A percentile compares a stretch with the other conserved stretches of the same genome.
Evolutionary conservation across 805 yeast species (phyloP).

Genomic region (Candida namnaoensis): DNA sequence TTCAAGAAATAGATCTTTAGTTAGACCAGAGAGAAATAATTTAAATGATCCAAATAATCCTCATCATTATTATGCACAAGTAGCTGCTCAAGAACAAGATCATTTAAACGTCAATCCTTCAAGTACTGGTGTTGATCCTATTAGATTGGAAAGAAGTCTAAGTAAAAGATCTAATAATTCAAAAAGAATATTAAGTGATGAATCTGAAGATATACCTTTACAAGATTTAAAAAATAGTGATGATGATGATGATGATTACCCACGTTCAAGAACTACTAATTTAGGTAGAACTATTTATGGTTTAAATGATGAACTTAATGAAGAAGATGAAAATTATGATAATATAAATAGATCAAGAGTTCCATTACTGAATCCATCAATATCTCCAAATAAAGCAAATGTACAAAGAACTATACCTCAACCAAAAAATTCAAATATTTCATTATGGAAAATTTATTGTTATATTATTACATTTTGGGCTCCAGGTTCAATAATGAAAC

Average conservation of each 20-base stretch:
- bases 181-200: not conserved
- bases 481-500: slow-evolving; percentile 59
- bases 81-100: slow-evolving; percentile 55
- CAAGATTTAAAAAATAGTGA: slow-evolving; percentile 9
- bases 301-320: slow-evolving; percentile 59
- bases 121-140: slow-evolving; percentile 64
- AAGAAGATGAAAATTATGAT: too few species aligned
- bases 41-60: slow-evolving; percentile 61
- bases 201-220: slow-evolving; percentile 3
- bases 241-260: slow-evolving; percentile 2
- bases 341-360: slow-evolving; percentile 11
- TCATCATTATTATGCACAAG: slow-evolving; percentile 68
- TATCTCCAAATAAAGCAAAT: not conserved
- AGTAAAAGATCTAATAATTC: slow-evolving; percentile 2
- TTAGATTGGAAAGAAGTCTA: slow-evolving; percentile 9
- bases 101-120: slow-evolving; percentile 62
- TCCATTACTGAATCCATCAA: slow-evolving; percentile 1
- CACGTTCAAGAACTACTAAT: not conserved
- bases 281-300: slow-evolving; percentile 46
- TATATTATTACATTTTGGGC: slow-evolving; percentile 85
- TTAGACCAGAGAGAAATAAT: slow-evolving; percentile 77
- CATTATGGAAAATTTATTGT: slow-evolving; percentile 80
- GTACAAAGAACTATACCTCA: too few species aligned
- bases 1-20: slow-evolving; percentile 55
- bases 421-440: too few species aligned